Evolutionary conservation across 1,139 yeast genomes (phyloP).

Genomic region (Williopsis jadinii): DNA sequence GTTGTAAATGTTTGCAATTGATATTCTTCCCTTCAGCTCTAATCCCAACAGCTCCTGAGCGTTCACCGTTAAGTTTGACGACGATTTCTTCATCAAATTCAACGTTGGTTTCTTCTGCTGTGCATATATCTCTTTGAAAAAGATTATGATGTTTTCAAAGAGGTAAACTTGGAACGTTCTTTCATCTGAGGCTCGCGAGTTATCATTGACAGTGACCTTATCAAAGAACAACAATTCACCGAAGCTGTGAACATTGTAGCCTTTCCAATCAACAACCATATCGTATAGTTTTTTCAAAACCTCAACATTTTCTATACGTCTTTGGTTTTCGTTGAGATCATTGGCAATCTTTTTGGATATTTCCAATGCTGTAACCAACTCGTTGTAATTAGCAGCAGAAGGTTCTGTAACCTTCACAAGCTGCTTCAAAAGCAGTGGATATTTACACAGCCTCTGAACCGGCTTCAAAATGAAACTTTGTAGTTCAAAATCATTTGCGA

Average conservation of each 20-base stretch:
- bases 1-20: constrained; percentile 58
- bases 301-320: constrained; percentile 82
- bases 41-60: constrained; percentile 29
- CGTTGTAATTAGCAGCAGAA: constrained; percentile 54
- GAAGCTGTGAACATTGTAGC: constrained; percentile 74
- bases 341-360: constrained; percentile 73
- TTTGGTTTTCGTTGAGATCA: constrained; percentile 88
- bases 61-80: constrained; percentile 14
- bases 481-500: constrained; percentile 83
- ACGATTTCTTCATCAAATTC: constrained; percentile 19
- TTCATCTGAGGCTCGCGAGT: constrained; percentile 43
- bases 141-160: constrained; percentile 79
- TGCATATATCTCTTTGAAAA: constrained; percentile 51
- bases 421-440: constrained; percentile 77
- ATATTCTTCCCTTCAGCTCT: constrained; percentile 64
- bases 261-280: constrained; percentile 87
- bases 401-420: constrained; percentile 57
- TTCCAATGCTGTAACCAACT: constrained; percentile 60
- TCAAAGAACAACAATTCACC: constrained; percentile 84
- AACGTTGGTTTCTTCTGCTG: constrained; percentile 27
- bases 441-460: constrained; percentile 88
- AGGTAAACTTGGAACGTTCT: constrained; percentile 85
- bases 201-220: constrained; percentile 66
- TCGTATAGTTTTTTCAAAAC: constrained; percentile 61
- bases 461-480: constrained; percentile 91